Percentiles rank a stretch among this genome's conserved stretches.
Evolutionary conservation across 345 rosid genomes (phyloP).

Genomic region (Lumnitzera littorea): DNA sequence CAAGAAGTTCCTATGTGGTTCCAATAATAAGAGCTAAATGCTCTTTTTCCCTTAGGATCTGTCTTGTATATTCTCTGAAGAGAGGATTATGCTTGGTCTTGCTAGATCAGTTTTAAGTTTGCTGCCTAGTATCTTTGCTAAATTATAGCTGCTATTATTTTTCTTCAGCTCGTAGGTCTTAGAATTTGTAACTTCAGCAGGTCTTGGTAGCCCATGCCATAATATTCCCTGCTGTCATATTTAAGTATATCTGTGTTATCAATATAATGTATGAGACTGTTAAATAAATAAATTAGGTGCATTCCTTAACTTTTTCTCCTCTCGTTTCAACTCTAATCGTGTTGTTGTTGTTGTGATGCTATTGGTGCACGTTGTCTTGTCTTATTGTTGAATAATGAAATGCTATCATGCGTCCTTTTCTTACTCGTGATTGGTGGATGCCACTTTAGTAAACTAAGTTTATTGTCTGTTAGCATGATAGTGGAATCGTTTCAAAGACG

Average conservation of each 20-base stretch:
- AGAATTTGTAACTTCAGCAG: neutral
- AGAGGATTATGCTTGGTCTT: neutral
- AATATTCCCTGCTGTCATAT: conserved; percentile 1
- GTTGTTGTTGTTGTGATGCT: conserved; percentile 2
- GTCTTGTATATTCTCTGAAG: neutral
- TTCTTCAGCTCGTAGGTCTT: neutral
- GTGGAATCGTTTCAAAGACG: conserved; percentile 16
- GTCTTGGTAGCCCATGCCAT: neutral
- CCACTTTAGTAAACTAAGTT: conserved; percentile 10
- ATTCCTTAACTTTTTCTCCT: neutral
- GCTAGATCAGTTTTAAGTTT: conserved; percentile 3
- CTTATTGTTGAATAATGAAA: conserved; percentile 1
- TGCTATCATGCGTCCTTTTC: conserved; percentile 7
- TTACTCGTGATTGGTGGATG: conserved; percentile 6
- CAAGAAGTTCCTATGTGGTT: conserved; percentile 75
- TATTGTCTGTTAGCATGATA: neutral
- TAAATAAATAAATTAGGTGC: conserved; percentile 24
- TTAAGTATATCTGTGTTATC: neutral
- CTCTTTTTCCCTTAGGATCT: neutral
- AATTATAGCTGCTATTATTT: neutral
- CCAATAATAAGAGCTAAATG: conserved; percentile 12
- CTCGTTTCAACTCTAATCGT: neutral
- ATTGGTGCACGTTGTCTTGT: neutral
- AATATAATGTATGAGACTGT: conserved; percentile 19
- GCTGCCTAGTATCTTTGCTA: conserved; percentile 1